These are phyloP conservation scores for Kurtzmaniella cleridarum DNA, from an alignment of 805 yeast genomes.

Conservation along the genomic window DNA sequence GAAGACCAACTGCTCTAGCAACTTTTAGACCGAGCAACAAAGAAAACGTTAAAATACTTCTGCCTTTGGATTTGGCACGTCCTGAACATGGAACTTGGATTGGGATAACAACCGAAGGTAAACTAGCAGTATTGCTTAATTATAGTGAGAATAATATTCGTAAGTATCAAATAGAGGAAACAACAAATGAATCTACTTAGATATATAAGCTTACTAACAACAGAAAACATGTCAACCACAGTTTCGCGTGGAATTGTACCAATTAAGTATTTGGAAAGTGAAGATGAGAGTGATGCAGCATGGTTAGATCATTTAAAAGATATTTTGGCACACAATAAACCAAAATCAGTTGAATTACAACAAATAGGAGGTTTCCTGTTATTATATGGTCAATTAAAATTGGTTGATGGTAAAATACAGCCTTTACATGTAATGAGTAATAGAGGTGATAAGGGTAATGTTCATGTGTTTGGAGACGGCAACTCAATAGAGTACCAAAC, in stretches of 20 bases:
- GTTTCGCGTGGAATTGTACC: constrained; percentile 54
- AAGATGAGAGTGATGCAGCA: constrained; percentile 24
- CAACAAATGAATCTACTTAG: neutral
- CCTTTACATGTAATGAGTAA: constrained; percentile 46
- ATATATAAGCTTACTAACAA: constrained; percentile 10
- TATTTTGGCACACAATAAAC: constrained; percentile 7
- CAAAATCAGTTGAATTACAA: constrained; percentile 8
- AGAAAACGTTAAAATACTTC: constrained; percentile 34
- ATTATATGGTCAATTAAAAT: constrained; percentile 45
- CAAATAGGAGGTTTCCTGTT: constrained; percentile 61
- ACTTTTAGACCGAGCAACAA: constrained; percentile 27
- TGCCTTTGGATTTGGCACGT: constrained; percentile 72
- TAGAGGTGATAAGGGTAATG: constrained; percentile 37
- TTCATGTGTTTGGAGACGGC: constrained; percentile 16
- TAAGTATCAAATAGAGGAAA: constrained; percentile 11
- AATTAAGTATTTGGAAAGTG: constrained; percentile 35
- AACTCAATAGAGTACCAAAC: constrained; percentile 16
- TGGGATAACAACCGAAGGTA: constrained; percentile 57
- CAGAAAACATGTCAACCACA: constrained; percentile 19
- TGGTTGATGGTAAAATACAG: constrained; percentile 19
- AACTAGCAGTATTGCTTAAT: constrained; percentile 71
- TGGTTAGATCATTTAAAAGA: constrained; percentile 39
- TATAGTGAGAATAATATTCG: constrained; percentile 45
- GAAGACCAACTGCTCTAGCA: constrained; percentile 66
- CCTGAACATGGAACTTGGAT: constrained; percentile 89